These are phyloP conservation scores for Hortaea sp. DNA, from an alignment of 2,329 filamentous ascomycete genomes.

Conservation along the genomic window DNA sequence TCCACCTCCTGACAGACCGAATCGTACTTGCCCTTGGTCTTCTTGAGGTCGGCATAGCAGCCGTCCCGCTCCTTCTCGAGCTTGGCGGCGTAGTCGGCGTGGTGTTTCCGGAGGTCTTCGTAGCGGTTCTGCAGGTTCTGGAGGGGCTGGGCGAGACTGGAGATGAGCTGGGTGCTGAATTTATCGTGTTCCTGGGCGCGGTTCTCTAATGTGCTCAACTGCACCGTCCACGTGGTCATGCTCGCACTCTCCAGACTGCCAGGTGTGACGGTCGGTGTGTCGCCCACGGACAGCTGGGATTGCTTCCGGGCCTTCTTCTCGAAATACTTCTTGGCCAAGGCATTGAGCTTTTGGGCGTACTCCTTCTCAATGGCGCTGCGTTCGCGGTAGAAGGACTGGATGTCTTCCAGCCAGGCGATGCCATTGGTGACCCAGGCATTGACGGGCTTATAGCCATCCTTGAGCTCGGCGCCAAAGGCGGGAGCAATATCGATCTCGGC, in stretches of 20 bases:
- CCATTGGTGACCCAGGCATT: slow-evolving; percentile 83
- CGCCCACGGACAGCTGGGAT: slow-evolving; percentile 80
- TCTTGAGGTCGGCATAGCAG: slow-evolving; percentile 75
- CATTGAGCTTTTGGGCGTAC: slow-evolving; percentile 78
- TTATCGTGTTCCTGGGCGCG: slow-evolving; percentile 82
- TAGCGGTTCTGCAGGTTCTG: slow-evolving; percentile 65
- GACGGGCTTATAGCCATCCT: slow-evolving; percentile 95
- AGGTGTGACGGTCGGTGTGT: slow-evolving; percentile 84
- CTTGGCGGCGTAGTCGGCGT: slow-evolving; percentile 79
- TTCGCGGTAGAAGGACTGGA: slow-evolving; percentile 95
- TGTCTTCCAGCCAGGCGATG: slow-evolving; percentile 90
- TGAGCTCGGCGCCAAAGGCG: slow-evolving; percentile 87
- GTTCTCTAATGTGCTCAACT: slow-evolving; percentile 79
- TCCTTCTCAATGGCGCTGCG: slow-evolving; percentile 92
- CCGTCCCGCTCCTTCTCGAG: slow-evolving; percentile 81
- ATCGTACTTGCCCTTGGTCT: slow-evolving; percentile 90
- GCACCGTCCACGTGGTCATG: slow-evolving; percentile 91
- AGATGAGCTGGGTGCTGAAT: slow-evolving; percentile 67
- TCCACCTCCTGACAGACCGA: slow-evolving; percentile 89
- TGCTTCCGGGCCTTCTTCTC: slow-evolving; percentile 93
- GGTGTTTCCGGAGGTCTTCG: slow-evolving; percentile 85
- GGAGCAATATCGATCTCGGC: slow-evolving; percentile 72
- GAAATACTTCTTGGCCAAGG: slow-evolving; percentile 88
- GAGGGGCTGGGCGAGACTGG: slow-evolving; percentile 76
- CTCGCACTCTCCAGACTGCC: slow-evolving; percentile 94